Evolutionary conservation across 139 green algal species (phyloP).

Genomic region (Ettlia oleoabundans): DNA sequence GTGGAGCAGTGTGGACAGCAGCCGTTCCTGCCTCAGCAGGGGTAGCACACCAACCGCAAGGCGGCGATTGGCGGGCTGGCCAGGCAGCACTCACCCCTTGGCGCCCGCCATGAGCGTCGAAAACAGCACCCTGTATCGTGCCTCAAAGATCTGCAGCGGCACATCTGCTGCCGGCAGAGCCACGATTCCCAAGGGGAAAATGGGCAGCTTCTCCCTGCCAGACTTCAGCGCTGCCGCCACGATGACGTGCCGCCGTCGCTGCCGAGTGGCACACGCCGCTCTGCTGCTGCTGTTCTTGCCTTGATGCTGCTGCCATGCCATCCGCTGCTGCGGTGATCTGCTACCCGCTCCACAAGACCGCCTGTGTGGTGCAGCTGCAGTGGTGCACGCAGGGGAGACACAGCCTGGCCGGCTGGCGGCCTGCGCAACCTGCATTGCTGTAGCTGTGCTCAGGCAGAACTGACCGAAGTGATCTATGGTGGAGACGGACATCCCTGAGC

Average conservation of each 20-base stretch:
- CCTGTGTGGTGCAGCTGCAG: not conserved
- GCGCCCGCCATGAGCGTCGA: constrained; percentile 52
- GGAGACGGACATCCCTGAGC: too few relatives aligned
- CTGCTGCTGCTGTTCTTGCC: not conserved
- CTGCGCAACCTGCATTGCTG: not conserved
- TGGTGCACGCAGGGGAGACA: not conserved
- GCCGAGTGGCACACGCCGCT: too few relatives aligned
- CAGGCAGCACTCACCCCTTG: constrained; percentile 47
- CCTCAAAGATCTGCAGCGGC: constrained; percentile 70
- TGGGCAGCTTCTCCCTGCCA: constrained; percentile 40
- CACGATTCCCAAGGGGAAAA: constrained; percentile 66
- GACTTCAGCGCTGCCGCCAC: not conserved
- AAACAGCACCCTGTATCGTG: constrained; percentile 59
- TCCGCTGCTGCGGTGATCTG: not conserved
- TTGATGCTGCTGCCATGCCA: not conserved
- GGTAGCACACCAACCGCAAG: too few relatives aligned
- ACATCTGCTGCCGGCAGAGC: constrained; percentile 47
- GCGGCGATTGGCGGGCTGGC: too few relatives aligned
- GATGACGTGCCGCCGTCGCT: not conserved
- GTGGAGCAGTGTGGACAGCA: not conserved
- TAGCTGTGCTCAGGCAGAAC: too few relatives aligned
- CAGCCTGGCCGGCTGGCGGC: too few relatives aligned
- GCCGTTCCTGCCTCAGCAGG: too few relatives aligned
- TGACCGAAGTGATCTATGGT: too few relatives aligned
- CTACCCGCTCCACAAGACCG: not conserved